A percentile compares a stretch with the other conserved stretches of the same genome.
These are phyloP conservation scores for Mimosa bimucronata DNA, from an alignment of 306 rosid species.

Conservation along the genomic window DNA sequence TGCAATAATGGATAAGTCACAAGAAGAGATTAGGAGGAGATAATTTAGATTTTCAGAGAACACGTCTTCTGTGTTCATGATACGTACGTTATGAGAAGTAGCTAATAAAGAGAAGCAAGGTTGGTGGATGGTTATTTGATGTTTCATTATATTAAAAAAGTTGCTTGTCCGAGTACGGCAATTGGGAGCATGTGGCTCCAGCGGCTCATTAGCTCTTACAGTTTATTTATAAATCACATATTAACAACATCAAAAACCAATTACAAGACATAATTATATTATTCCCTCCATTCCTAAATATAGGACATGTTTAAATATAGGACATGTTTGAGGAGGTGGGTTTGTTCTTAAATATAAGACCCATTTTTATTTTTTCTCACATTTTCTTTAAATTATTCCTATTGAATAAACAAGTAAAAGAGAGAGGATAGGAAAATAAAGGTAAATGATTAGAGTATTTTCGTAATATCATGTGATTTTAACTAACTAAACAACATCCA, in stretches of 20 bases:
- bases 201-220: not conserved
- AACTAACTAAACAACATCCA: too few relatives aligned
- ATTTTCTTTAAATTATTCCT: too few relatives aligned
- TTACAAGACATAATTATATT: not conserved
- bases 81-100: not conserved
- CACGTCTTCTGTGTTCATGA: not conserved
- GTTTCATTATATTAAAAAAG: not conserved
- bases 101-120: constrained; percentile 6
- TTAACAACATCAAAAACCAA: not conserved
- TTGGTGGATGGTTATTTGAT: constrained; percentile 22
- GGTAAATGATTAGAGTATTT: too few relatives aligned
- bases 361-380: too few relatives aligned
- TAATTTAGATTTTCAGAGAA: not conserved
- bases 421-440: too few relatives aligned
- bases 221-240: not conserved
- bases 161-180: constrained; percentile 15
- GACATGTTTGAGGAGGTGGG: too few relatives aligned
- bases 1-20: not conserved
- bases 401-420: too few relatives aligned
- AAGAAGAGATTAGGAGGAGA: not conserved
- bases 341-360: too few relatives aligned
- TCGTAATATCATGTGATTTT: too few relatives aligned
- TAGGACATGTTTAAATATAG: too few relatives aligned
- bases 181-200: not conserved
- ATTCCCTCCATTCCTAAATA: too few relatives aligned